Base-by-base conservation (phyloP, 2,329 filamentous ascomycete species). In the Didymellaceae sp. region DNA sequence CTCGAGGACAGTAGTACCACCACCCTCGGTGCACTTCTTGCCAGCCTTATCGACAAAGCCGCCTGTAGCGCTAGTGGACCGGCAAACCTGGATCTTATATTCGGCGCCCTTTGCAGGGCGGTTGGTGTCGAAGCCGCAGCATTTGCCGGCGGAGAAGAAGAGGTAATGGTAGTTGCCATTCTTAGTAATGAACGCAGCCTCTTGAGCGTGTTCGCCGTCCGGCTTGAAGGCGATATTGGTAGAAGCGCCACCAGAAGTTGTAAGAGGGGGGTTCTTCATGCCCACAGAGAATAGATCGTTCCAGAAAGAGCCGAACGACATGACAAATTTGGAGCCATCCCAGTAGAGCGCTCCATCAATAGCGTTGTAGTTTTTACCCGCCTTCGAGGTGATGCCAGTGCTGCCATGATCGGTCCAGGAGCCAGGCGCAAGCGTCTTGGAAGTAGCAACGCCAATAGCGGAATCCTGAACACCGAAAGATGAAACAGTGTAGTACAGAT, bases 291-390 rank as follows among this genome's bases (percentile, higher is more conserved):
- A 87, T 51, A 89, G 78, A 62, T 85, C 81, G 6, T 74, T 69
- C 85, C 86, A 90, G 78, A 88, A 90, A 10, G 83, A 87, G 18
- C 86, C 87, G 55, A 88, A 90, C 52, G 78, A 83, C 65, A 84
- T 73, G 44, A 79, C 76, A 46, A 79, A 80, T 13, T 76, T 74
- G 41, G 78, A 66, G 2, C 68, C 71, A 20, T 68, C 72, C 41
- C 60, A 61, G 55, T 82, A 74, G 14, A 78, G 61, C 30, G 74
- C 72, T n/a, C 68, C 62, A 42, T 79, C 88, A 61, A 90, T 80
- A 35, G 77, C 76, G 54, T 80, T 79, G 67, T 77, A 79, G 22
- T 63, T 51, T 37, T 74, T 73, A n/a, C 72, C 71, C 2, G 64
- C 48, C 21, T 45, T 60, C 2, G 74, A 77, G 6, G 59, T 31